Evolutionary conservation across 768 basidiomycete species (phyloP).

Genomic region (Gelatoporia subvermispora): DNA sequence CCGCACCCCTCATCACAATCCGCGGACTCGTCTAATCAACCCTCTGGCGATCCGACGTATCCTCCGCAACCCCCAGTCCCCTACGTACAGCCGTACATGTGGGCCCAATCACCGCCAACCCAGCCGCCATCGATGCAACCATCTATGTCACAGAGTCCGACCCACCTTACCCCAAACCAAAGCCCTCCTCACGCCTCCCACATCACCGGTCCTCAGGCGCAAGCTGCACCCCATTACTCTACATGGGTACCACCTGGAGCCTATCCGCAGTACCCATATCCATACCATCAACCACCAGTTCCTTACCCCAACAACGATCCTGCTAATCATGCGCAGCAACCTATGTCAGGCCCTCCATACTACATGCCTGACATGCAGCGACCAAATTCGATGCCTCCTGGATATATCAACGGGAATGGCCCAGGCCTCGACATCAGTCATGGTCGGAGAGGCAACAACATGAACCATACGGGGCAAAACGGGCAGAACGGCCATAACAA

Average conservation of each 20-base stretch:
- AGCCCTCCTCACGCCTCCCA: constrained; percentile 20
- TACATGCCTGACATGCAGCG: constrained; percentile 7
- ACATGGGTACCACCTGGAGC: constrained; percentile 15
- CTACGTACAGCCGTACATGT: constrained; percentile 30
- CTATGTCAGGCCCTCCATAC: constrained; percentile 4
- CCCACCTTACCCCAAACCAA: constrained; percentile 19
- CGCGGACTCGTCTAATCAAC: constrained; percentile 28
- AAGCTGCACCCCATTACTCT: constrained; percentile 29
- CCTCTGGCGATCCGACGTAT: constrained; percentile 27
- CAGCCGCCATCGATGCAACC: constrained; percentile 17
- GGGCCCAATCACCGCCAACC: constrained; percentile 24
- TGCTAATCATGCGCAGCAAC: constrained; percentile 13
- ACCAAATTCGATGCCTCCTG: neutral
- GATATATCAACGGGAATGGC: constrained; percentile 29
- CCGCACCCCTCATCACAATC: constrained; percentile 33
- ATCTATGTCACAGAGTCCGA: constrained; percentile 14
- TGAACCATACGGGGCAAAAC: constrained; percentile 14
- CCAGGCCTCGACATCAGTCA: constrained; percentile 21
- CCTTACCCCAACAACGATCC: constrained; percentile 7
- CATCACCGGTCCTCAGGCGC: constrained; percentile 29
- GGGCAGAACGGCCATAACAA: constrained; percentile 17
- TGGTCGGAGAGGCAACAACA: constrained; percentile 31
- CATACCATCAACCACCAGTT: constrained; percentile 9
- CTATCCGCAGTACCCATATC: neutral
- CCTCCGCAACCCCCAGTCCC: constrained; percentile 20